phyloP scores from a whole-genome alignment of 495 filamentous ascomycete species.

The Daldinia childiae region DNA sequence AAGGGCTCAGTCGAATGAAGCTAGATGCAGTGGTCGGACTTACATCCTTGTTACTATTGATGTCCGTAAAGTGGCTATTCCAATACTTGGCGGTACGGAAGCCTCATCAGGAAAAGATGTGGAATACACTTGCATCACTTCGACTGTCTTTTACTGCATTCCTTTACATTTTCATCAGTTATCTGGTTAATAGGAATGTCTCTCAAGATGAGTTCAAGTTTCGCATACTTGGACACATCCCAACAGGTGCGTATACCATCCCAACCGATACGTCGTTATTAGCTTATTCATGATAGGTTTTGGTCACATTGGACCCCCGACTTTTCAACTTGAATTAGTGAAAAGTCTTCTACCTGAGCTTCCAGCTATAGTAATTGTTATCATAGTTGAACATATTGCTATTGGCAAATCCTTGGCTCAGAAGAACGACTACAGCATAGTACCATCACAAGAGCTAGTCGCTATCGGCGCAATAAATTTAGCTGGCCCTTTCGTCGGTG shows the following conservation, averaged over 20 bases:
- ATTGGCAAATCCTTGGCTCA: conserved; percentile 11
- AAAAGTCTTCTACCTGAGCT: conserved; percentile 9
- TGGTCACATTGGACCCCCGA: background rate
- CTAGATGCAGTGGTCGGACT: conserved; percentile 11
- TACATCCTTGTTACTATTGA: conserved; percentile 4
- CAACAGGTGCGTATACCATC: background rate
- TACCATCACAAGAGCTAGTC: conserved; percentile 13
- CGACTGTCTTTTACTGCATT: background rate
- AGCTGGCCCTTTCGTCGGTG: conserved; percentile 8
- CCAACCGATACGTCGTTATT: background rate
- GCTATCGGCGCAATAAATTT: conserved; percentile 12
- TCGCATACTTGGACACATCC: conserved; percentile 9
- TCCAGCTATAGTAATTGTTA: conserved; percentile 4
- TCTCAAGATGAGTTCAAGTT: background rate
- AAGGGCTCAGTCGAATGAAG: conserved; percentile 1
- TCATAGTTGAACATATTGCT: conserved; percentile 20
- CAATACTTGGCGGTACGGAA: background rate
- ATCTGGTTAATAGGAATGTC: background rate
- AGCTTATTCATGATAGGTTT: background rate
- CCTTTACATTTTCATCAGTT: conserved; percentile 4
- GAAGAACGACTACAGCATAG: conserved; percentile 10
- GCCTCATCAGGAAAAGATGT: background rate
- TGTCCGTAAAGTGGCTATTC: background rate
- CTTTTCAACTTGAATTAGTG: background rate
- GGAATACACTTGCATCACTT: background rate